Evolutionary conservation across 1,139 yeast species (phyloP).

Genomic region (Kodamaea sp.): DNA sequence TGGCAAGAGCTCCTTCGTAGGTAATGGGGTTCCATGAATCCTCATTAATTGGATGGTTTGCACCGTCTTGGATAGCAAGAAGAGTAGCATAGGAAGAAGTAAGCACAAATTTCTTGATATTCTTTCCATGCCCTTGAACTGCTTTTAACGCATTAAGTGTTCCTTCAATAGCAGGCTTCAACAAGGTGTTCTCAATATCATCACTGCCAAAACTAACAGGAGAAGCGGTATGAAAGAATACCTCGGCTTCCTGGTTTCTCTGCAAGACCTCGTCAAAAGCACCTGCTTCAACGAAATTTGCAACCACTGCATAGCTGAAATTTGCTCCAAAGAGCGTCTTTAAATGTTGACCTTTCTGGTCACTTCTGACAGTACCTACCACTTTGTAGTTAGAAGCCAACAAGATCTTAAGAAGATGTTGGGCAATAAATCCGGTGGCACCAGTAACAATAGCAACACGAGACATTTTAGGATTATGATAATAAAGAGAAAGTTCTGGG

Average conservation of each 20-base stretch:
- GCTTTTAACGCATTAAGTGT: slow-evolving; percentile 28
- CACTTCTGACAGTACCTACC: slow-evolving; percentile 57
- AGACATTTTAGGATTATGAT: too few species aligned
- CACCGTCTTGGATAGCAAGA: slow-evolving; percentile 5
- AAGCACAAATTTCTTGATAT: slow-evolving; percentile 50
- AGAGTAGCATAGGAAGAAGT: slow-evolving; percentile 59
- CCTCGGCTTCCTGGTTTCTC: slow-evolving; percentile 28
- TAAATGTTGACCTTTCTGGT: slow-evolving; percentile 30
- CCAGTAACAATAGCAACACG: not conserved
- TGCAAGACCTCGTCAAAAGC: slow-evolving; percentile 37
- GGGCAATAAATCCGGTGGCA: slow-evolving; percentile 28
- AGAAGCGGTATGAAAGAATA: slow-evolving; percentile 44
- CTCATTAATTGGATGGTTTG: slow-evolving; percentile 28
- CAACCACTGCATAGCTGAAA: slow-evolving; percentile 3
- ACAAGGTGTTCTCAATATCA: slow-evolving; percentile 17
- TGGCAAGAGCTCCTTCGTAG: slow-evolving; percentile 28
- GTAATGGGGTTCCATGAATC: slow-evolving; percentile 40
- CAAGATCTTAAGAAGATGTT: slow-evolving; percentile 30
- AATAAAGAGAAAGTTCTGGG: too few species aligned
- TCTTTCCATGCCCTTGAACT: slow-evolving; percentile 44
- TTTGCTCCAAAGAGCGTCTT: slow-evolving; percentile 13
- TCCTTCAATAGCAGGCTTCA: slow-evolving; percentile 37
- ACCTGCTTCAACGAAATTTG: slow-evolving; percentile 29
- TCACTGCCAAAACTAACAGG: slow-evolving; percentile 30
- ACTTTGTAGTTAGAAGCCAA: slow-evolving; percentile 47